phyloP scores from a whole-genome alignment of 2,329 filamentous ascomycete species.

The Coniosporium tulheliwenetii region DNA sequence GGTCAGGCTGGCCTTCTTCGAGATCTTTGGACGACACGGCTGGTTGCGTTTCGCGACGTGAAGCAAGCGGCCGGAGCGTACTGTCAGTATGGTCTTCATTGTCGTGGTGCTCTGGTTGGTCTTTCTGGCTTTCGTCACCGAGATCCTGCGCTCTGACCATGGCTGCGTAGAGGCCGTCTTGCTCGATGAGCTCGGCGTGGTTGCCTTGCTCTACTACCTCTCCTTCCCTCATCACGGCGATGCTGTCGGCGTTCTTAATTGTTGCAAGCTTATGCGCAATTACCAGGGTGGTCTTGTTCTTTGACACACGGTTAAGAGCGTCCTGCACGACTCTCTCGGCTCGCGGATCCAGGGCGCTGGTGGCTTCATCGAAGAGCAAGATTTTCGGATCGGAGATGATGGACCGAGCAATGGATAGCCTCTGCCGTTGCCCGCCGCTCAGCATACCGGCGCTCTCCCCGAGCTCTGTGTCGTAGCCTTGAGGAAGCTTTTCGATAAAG shows the following conservation, averaged over 20 bases:
- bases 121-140: conserved; percentile 10
- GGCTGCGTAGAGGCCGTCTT: conserved; percentile 21
- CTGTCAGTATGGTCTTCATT: conserved; percentile 11
- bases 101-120: conserved; percentile 5
- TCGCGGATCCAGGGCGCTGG: conserved; percentile 18
- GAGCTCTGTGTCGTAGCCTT: conserved; percentile 17
- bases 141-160: conserved; percentile 34
- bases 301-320: conserved; percentile 15
- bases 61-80: conserved; percentile 11
- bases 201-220: conserved; percentile 27
- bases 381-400: conserved; percentile 19
- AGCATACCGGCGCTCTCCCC: conserved; percentile 17
- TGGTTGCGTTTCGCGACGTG: conserved; percentile 10
- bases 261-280: conserved; percentile 31
- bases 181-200: conserved; percentile 21
- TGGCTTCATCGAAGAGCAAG: conserved; percentile 20
- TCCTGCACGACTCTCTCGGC: conserved; percentile 17
- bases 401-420: conserved; percentile 19
- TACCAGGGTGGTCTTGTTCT: conserved; percentile 17
- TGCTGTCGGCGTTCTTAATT: conserved; percentile 26
- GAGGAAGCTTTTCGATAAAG: conserved; percentile 19
- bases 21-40: conserved; percentile 11
- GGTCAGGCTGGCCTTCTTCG: not conserved
- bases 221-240: conserved; percentile 28
- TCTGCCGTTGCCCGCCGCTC: conserved; percentile 17